Conservation (phyloP, 2,329 filamentous ascomycete genomes). For the Fusarium sulawesiense region DNA sequence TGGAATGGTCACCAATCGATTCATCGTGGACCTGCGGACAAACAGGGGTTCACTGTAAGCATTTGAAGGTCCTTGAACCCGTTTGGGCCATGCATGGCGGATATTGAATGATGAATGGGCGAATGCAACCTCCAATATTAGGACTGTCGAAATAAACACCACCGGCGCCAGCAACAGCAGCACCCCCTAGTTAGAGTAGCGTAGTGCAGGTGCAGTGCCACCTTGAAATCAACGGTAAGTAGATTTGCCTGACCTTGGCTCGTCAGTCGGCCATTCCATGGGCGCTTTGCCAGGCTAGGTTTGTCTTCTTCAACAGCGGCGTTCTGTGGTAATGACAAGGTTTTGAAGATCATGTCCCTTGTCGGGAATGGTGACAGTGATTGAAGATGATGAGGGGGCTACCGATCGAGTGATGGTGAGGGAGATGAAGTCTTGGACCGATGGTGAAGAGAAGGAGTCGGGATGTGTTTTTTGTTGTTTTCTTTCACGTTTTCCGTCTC, state of each 20-base stretch:
- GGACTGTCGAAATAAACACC: slow-evolving; percentile 35
- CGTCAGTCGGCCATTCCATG: slow-evolving; percentile 19
- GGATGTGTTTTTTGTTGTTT: background rate
- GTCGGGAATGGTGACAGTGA: slow-evolving; percentile 31
- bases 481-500: background rate
- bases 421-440: background rate
- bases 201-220: slow-evolving; percentile 26
- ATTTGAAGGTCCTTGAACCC: slow-evolving; percentile 43
- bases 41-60: slow-evolving; percentile 41
- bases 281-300: slow-evolving; percentile 14
- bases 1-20: slow-evolving; percentile 41
- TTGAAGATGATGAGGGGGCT: slow-evolving; percentile 21
- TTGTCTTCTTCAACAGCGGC: slow-evolving; percentile 27
- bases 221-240: slow-evolving; percentile 42
- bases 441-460: background rate
- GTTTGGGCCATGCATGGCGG: slow-evolving; percentile 38
- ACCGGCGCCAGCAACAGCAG: slow-evolving; percentile 10
- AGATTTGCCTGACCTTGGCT: slow-evolving; percentile 27
- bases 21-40: slow-evolving; percentile 42
- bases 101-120: slow-evolving; percentile 35
- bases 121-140: slow-evolving; percentile 35
- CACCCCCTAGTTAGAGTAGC: slow-evolving; percentile 6
- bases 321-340: slow-evolving; percentile 36
- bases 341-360: slow-evolving; percentile 44
- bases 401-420: slow-evolving; percentile 4